phyloP scores from a whole-genome alignment of 2,329 filamentous ascomycete genomes.

The Pseudogymnoascus sp. region DNA sequence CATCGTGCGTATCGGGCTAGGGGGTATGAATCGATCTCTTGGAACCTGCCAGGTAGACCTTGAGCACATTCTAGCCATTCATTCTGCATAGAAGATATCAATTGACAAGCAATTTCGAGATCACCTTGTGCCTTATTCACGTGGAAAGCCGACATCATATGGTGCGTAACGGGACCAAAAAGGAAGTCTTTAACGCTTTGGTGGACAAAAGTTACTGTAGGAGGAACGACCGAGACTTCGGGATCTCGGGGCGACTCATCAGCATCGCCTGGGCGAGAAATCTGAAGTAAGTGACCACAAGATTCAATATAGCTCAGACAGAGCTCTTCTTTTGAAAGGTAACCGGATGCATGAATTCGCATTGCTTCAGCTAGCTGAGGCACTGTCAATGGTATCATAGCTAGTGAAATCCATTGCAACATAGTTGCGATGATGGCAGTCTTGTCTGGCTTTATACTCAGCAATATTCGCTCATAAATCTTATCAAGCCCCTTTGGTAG shows the following conservation, averaged over 20 bases:
- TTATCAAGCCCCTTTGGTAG: neutral
- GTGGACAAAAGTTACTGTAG: neutral
- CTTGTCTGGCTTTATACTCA: neutral
- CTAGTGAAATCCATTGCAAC: neutral
- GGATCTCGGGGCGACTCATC: neutral
- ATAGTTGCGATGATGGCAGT: neutral
- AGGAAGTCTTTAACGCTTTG: neutral
- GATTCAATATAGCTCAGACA: neutral
- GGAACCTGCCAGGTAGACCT: neutral
- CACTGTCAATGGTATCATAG: neutral
- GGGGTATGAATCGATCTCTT: neutral
- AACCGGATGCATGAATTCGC: neutral
- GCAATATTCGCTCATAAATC: slow-evolving; percentile 5
- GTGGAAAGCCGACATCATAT: neutral
- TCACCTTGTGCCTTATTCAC: neutral
- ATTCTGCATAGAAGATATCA: neutral
- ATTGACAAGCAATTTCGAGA: neutral
- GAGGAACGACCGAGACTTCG: neutral
- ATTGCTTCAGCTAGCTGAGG: slow-evolving; percentile 2
- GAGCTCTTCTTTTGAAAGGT: neutral
- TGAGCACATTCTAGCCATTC: neutral
- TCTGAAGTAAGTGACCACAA: neutral
- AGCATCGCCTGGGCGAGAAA: neutral
- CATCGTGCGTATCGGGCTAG: neutral
- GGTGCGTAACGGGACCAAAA: neutral